These are phyloP conservation scores for Eleusine indica DNA, from an alignment of 176 grass and related monocot genomes.

Conservation along the genomic window DNA sequence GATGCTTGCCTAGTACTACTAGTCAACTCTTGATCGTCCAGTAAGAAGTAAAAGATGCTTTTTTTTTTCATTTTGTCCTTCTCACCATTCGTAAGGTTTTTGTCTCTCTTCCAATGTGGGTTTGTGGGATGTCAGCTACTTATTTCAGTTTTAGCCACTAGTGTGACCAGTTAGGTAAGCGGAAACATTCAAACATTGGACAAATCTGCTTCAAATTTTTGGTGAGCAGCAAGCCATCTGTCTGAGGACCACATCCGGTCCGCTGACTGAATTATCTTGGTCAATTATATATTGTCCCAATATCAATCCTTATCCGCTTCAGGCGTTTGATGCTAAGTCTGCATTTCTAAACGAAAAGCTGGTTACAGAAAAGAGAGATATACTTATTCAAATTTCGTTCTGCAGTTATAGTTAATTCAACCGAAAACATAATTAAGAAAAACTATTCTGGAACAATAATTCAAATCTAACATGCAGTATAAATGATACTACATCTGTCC, in stretches of 20 bases:
- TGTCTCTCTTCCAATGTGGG: too few species aligned
- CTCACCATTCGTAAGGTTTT: too few species aligned
- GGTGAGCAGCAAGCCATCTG: not conserved
- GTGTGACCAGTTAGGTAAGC: not conserved
- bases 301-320: not conserved
- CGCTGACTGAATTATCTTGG: not conserved
- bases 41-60: not conserved
- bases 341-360: not conserved
- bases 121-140: not conserved
- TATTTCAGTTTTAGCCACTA: not conserved
- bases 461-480: not conserved
- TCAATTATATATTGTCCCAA: not conserved
- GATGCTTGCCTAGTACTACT: not conserved
- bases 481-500: too few species aligned
- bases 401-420: not conserved
- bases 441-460: not conserved
- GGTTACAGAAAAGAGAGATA: not conserved
- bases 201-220: not conserved
- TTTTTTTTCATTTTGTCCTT: too few species aligned
- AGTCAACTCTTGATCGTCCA: not conserved
- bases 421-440: not conserved
- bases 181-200: not conserved
- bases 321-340: not conserved
- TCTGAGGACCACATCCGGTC: not conserved
- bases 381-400: not conserved